These are phyloP conservation scores for Apiospora marii DNA, from an alignment of 2,329 filamentous ascomycete species.

Conservation along the genomic window DNA sequence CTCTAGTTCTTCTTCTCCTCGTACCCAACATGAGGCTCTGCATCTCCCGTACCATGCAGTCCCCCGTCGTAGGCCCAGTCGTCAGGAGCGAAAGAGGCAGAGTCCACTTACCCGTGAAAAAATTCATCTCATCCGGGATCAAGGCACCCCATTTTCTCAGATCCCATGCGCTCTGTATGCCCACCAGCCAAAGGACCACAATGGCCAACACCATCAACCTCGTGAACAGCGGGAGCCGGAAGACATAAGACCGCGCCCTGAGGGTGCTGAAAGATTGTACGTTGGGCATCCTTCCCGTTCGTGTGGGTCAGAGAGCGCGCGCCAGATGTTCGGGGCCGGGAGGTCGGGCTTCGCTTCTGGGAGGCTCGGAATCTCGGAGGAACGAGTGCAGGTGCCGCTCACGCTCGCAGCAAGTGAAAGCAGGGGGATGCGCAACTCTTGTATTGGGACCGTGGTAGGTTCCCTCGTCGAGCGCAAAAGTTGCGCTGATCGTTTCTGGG, in stretches of 20 bases:
- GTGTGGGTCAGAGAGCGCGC: background rate
- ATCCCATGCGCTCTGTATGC: conserved; percentile 75
- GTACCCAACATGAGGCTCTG: background rate
- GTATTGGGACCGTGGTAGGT: background rate
- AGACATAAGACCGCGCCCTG: conserved; percentile 80
- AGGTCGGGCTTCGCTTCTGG: background rate
- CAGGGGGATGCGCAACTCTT: background rate
- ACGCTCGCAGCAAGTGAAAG: background rate
- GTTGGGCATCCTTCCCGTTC: conserved; percentile 41
- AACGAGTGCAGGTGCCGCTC: background rate
- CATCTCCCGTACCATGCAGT: background rate
- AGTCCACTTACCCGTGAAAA: conserved; percentile 71
- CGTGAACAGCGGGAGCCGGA: conserved; percentile 89
- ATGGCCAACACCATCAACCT: conserved; percentile 73
- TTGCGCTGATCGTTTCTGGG: background rate
- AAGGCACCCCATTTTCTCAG: conserved; percentile 80
- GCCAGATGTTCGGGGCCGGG: background rate
- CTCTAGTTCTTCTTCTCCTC: background rate
- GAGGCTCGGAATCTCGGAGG: background rate
- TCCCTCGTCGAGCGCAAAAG: background rate
- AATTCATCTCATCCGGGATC: conserved; percentile 76
- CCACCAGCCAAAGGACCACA: conserved; percentile 71
- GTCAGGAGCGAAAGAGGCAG: background rate
- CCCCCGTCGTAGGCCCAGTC: background rate
- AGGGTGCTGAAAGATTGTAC: conserved; percentile 70